These are phyloP conservation scores for Radiomyces spectabilis DNA, from an alignment of 192 early-diverging fungal genomes.

Conservation along the genomic window DNA sequence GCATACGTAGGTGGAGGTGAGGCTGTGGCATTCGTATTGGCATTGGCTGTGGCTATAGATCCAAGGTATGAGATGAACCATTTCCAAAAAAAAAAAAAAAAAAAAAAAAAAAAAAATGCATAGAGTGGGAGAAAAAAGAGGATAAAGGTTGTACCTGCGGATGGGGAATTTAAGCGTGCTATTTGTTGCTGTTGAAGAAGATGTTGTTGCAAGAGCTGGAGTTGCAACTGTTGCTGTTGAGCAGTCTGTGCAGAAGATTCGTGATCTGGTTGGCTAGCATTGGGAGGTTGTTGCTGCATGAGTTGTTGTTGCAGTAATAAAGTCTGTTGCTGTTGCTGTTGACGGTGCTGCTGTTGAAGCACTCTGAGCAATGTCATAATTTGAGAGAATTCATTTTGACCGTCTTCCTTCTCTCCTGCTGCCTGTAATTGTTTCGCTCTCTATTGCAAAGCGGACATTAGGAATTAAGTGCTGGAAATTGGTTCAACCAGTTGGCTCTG, in stretches of 20 bases:
- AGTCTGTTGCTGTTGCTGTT: slow-evolving; percentile 3
- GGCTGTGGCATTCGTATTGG: too few species aligned
- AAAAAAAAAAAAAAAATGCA: neutral
- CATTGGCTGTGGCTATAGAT: slow-evolving; percentile 19
- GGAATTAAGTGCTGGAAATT: neutral
- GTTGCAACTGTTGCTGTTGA: slow-evolving; percentile 11
- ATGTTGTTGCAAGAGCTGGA: slow-evolving; percentile 8
- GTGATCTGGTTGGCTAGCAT: neutral
- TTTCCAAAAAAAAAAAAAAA: neutral
- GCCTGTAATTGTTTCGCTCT: slow-evolving; percentile 19
- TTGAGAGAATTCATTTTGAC: slow-evolving; percentile 64
- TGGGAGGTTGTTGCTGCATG: slow-evolving; percentile 9
- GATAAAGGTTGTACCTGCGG: neutral
- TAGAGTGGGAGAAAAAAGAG: neutral
- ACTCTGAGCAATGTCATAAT: slow-evolving; percentile 33
- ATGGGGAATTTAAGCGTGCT: neutral
- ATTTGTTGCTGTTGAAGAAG: slow-evolving; percentile 11
- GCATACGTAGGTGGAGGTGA: too few species aligned
- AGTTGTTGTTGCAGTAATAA: neutral
- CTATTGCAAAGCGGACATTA: neutral
- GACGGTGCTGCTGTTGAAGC: slow-evolving; percentile 12
- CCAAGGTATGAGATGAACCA: too few species aligned
- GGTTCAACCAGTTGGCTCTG: neutral
- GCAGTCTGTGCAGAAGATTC: slow-evolving; percentile 3
- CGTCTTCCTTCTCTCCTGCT: slow-evolving; percentile 66